Evolutionary conservation across 2,329 filamentous ascomycete species (phyloP).

Genomic region (Diaporthe vaccinii): DNA sequence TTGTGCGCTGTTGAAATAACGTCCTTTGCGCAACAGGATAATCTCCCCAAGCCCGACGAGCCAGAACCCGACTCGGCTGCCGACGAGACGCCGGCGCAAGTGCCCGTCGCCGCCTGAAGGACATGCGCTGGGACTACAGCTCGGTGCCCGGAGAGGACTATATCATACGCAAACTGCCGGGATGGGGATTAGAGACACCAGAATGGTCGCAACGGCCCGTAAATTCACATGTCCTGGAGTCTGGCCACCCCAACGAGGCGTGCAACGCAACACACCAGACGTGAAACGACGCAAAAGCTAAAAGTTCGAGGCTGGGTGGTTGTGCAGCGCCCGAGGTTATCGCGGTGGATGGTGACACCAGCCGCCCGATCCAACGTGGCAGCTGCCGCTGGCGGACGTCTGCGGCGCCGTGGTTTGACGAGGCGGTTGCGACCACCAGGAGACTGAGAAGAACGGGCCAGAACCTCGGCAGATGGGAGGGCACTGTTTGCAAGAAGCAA

Average conservation of each 20-base stretch:
- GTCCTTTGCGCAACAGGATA: constrained; percentile 52
- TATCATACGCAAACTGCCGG: background rate
- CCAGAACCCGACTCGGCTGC: constrained; percentile 47
- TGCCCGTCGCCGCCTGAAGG: constrained; percentile 57
- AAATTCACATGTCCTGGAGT: background rate
- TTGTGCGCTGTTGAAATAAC: background rate
- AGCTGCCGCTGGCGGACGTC: background rate
- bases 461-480: constrained; percentile 23
- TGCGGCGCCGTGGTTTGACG: background rate
- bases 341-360: background rate
- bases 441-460: background rate
- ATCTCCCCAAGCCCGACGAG: constrained; percentile 59
- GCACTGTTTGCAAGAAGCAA: background rate
- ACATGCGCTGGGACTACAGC: background rate
- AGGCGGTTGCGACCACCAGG: background rate
- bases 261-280: background rate
- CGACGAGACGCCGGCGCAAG: constrained; percentile 50
- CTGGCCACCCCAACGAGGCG: background rate
- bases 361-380: constrained; percentile 14
- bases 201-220: background rate
- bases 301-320: background rate
- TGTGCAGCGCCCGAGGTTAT: background rate
- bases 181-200: too few species aligned
- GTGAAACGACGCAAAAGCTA: background rate
- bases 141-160: background rate